Evolutionary conservation across 306 rosid genomes (phyloP), one percentile per base, ranked within the genome.

Genomic region (Castanea mollissima): DNA sequence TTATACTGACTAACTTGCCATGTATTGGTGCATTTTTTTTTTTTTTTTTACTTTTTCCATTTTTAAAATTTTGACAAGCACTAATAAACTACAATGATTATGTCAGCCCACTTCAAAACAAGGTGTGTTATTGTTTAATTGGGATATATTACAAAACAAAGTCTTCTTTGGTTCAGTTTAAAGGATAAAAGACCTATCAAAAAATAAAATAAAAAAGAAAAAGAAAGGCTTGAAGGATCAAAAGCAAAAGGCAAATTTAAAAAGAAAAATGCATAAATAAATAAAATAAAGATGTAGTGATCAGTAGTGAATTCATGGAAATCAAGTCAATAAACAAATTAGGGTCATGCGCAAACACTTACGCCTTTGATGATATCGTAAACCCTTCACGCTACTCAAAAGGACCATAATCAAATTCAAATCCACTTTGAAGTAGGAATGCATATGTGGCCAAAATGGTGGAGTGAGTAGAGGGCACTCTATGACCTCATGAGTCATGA

Each of bases 241-340:
- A 74, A 63, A 51, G 55, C 13, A 23, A 52, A n/a, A 32, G 16
- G 38, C 5, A 35, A 64, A 51, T 54, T 4, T 12, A 21, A 54
- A 55, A 51, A 51, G 15, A 73, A 21, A 10, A 15, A 2, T 67
- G 6, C 18, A 5, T 9, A 31, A 7, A 18, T 2, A 29, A 32
- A 67, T 8, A 29, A 18, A 32, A 27, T 15, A 32, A 67, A 29
- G 15, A 41, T 11, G 21, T 13, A 13, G 49, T 32, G 72, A 59
- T 80, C 10, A 49, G 83, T 16, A 51, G 83, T 83, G 79, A 85
- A 77, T 77, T 87, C 91, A 0, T 85, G 87, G 62, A 87, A 85
- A 41, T 41, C 2, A 41, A 73, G 83, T 77, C 38, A 89, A 87
- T 32, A 82, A 88, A 86, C 54, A 49, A 49, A 49, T 49, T 49